Base-by-base conservation (phyloP, 257 asterid species). In the Ajuga chamaepitys region DNA sequence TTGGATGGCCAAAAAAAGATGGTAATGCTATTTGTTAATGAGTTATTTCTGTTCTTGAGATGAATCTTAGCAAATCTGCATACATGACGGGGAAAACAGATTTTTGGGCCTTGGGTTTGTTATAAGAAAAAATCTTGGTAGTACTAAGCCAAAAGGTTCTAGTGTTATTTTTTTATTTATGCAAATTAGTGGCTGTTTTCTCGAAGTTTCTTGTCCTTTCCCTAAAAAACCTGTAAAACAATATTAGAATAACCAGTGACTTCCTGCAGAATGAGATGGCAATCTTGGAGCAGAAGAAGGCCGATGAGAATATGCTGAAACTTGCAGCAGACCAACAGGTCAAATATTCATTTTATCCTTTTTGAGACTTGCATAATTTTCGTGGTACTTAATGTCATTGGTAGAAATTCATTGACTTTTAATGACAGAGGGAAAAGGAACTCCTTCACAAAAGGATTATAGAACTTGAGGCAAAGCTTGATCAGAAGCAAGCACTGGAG, bases 281-380 rank as follows among this genome's bases (percentile, higher is more conserved):
- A 37, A 71, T 84, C 57, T 25, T 65, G 65, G 87, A 89, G 63
- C 98, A 86, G 75, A 67, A 70, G 62, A 82, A 80, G 72, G 86
- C 89, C 47, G 86, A 79, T 61, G 82, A 78, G 56, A 71, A 81
- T 13, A 74, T 88, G 81, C 48, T 82, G 75, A 80, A 74, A 58
- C 80, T 91, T 71, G 93, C 86, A 30, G 85, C 86, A 57, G 93
- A 86, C 41, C 97, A 88, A 12, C 82, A 88, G 88, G 97, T 86
- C 35, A 24, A 61, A 14, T 18, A 14, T 58, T 50, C 64, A 30
- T 41, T 60, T 42, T 44, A 61, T 51, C 68, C 30, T 50, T 81
- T n/a, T 32, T 45, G 58, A 28, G 32, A 67, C 47, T 64, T 58
- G 16, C 26, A 26, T 45, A 50, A 68, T 45, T 22, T 56, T 68